These are phyloP conservation scores for Suillus spraguei DNA, from an alignment of 768 basidiomycete species.

Conservation along the genomic window DNA sequence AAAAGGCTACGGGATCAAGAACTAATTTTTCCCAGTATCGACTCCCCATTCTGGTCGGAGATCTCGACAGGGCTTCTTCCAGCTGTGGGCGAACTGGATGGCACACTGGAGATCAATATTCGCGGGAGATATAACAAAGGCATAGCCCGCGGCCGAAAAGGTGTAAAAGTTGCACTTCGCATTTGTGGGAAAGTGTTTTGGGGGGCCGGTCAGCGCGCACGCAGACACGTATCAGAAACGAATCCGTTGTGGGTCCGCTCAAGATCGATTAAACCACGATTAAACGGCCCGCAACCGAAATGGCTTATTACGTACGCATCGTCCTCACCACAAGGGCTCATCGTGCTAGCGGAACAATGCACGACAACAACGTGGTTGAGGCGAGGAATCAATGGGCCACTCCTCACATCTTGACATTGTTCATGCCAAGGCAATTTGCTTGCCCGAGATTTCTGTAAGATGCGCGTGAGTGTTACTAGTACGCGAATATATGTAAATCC, in stretches of 20 bases:
- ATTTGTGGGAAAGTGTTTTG: slow-evolving; percentile 35
- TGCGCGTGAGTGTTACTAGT: slow-evolving; percentile 15
- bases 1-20: slow-evolving; percentile 40
- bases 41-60: slow-evolving; percentile 39
- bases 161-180: slow-evolving; percentile 21
- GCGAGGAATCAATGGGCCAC: slow-evolving; percentile 35
- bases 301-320: slow-evolving; percentile 38
- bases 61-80: slow-evolving; percentile 33
- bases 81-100: slow-evolving; percentile 29
- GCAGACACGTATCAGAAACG: slow-evolving; percentile 32
- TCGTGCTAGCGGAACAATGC: slow-evolving; percentile 29
- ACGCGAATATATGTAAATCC: slow-evolving; percentile 23
- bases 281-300: slow-evolving; percentile 36
- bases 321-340: slow-evolving; percentile 34
- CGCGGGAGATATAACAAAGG: slow-evolving; percentile 37
- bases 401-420: slow-evolving; percentile 37
- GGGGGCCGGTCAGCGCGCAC: slow-evolving; percentile 27
- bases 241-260: slow-evolving; percentile 36
- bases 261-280: slow-evolving; percentile 40
- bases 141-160: slow-evolving; percentile 37
- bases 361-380: slow-evolving; percentile 30
- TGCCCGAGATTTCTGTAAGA: slow-evolving; percentile 33
- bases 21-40: slow-evolving; percentile 39
- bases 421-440: slow-evolving; percentile 23
- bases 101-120: slow-evolving; percentile 36